phyloP scores from a whole-genome alignment of 1,139 yeast species.

The Suhomyces anneliseae region DNA sequence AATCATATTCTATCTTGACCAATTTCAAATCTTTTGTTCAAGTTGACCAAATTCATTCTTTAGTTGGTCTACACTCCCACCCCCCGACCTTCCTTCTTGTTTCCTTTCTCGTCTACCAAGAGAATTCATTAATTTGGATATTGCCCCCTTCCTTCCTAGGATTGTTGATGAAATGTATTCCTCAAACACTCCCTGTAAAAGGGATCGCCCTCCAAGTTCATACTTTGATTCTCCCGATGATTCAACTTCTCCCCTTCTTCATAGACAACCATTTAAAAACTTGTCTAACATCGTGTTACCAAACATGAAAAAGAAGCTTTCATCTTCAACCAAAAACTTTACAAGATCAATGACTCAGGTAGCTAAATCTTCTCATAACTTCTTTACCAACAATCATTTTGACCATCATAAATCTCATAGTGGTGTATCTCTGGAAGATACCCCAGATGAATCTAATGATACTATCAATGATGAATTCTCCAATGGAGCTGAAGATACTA shows the following conservation, averaged over 20 bases:
- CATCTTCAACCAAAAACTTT: constrained; percentile 19
- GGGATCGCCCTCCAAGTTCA: constrained; percentile 31
- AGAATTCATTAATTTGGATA: not conserved
- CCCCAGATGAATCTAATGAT: not conserved
- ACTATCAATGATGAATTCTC: constrained; percentile 3
- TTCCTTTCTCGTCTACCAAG: not conserved
- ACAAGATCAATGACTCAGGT: constrained; percentile 23
- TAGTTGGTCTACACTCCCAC: not conserved
- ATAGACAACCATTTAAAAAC: constrained; percentile 29
- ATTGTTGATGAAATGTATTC: constrained; percentile 3
- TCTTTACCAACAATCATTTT: constrained; percentile 1
- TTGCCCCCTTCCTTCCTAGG: not conserved
- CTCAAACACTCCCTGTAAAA: constrained; percentile 13
- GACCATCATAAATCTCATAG: not conserved
- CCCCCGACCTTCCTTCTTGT: not conserved
- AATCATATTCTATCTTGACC: no score
- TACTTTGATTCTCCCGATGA: constrained; percentile 35
- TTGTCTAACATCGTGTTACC: constrained; percentile 28
- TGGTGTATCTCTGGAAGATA: constrained; percentile 4
- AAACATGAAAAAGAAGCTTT: constrained; percentile 21
- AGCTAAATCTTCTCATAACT: constrained; percentile 8
- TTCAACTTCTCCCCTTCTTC: constrained; percentile 20
- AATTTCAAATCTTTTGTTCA: no score
- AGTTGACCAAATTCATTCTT: no score
- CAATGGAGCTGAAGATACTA: constrained; percentile 13